Base-by-base conservation (phyloP, 2,329 filamentous ascomycete genomes). In the Arthrobotrys iridis region DNA sequence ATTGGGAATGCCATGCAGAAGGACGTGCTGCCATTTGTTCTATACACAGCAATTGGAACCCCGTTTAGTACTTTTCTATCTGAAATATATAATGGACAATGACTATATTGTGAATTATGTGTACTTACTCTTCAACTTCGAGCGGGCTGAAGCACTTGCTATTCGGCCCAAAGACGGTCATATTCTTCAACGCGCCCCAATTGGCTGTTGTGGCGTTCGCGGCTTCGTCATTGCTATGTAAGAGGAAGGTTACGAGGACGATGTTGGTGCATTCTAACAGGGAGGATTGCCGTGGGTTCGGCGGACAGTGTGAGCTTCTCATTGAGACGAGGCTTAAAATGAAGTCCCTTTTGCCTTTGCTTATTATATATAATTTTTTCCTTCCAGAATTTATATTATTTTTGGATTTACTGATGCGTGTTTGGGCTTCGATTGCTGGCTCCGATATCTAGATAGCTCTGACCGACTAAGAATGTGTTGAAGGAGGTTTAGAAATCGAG, bases 1-100 rank as follows among this genome's bases (percentile, higher is more conserved):
- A 75, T 68, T 37, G 71, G 71, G 30, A 75, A 75, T 13, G 71
- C 71, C 71, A 75, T 75, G 45, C 71, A 75, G 48, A 75, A 75
- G 11, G 71, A 75, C 1, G 71, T 75, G 30, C 63, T 68, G 4
- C 71, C 71, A n/a, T 75, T 63, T 7, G 63, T 75, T 64, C 71
- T 75, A 37, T 52, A 65, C 28, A 35, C 35, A n/a, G n/a, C n/a
- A 30, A 48, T n/a, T 15, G 28, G 13, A 40, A 57, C n/a, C 8
- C 5, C 5, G 10, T 35, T 52, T 59, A 57, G 15, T 52, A 41
- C 18, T 33, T 24, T 13, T 35, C 6, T n/a, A n/a, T n/a, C n/a
- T n/a, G n/a, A n/a, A n/a, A 15, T 50, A 22, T 41, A 15, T 18
- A 24, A 15, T 24, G 6, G 6, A n/a, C 6, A 5, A 46, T 24